phyloP scores from a whole-genome alignment of 2,329 filamentous ascomycete genomes.

The Remersonia thermophila region DNA sequence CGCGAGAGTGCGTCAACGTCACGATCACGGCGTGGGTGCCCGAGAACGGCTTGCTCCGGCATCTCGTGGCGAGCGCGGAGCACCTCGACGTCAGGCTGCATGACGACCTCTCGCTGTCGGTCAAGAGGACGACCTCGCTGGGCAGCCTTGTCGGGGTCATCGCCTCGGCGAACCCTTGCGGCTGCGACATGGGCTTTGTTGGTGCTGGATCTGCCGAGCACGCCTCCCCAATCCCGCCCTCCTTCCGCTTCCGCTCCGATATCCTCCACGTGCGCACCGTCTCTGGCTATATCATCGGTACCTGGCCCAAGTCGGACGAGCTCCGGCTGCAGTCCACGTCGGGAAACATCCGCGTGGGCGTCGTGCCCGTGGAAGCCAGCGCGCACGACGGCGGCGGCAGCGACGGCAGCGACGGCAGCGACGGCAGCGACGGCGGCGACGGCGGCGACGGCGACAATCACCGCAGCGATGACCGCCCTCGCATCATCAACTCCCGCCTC shows the following conservation, averaged over 20 bases:
- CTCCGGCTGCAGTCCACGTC: constrained; percentile 33
- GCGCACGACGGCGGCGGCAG: constrained; percentile 18
- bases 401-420: constrained; percentile 25
- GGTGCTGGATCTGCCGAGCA: constrained; percentile 17
- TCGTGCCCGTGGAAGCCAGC: constrained; percentile 30
- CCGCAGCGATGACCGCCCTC: no score
- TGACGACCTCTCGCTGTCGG: constrained; percentile 27
- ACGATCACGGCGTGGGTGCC: constrained; percentile 36
- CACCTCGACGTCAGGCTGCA: constrained; percentile 30
- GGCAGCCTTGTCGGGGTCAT: constrained; percentile 29
- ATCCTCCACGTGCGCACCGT: constrained; percentile 30
- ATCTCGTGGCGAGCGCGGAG: constrained; percentile 25
- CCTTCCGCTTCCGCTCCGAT: constrained; percentile 32
- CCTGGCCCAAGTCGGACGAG: constrained; percentile 39
- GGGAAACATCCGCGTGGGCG: constrained; percentile 28
- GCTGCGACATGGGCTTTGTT: no score
- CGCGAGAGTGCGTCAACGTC: constrained; percentile 38
- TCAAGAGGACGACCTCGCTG: constrained; percentile 21
- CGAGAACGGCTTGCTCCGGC: constrained; percentile 24
- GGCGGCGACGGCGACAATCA: constrained; percentile 21
- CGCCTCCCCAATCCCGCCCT: constrained; percentile 21
- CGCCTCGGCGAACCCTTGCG: no score
- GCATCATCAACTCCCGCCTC: no score
- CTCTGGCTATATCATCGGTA: constrained; percentile 33
- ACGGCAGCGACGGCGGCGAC: constrained; percentile 19